Evolutionary conservation across 2,329 filamentous ascomycete genomes (phyloP).

Genomic region (Colletotrichum sp.): DNA sequence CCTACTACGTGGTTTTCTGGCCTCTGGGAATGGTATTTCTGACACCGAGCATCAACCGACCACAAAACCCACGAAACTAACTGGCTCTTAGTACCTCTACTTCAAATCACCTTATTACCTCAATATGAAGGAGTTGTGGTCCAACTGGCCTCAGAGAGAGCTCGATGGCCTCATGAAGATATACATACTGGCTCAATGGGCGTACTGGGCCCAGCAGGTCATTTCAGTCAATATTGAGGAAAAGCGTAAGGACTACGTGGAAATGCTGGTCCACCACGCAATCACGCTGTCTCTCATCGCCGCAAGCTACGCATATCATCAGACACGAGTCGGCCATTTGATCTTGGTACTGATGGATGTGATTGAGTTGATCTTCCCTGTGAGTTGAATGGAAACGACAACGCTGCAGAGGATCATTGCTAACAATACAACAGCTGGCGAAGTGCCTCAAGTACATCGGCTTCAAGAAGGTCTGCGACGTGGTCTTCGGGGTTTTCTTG

Average conservation of each 20-base stretch:
- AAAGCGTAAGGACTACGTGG: not conserved
- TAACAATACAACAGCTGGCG: not conserved
- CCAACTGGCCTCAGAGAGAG: not conserved
- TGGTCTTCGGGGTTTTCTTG: not conserved
- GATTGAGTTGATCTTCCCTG: not conserved
- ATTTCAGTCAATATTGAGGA: conserved; percentile 2
- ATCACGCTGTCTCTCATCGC: not conserved
- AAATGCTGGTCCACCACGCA: not conserved
- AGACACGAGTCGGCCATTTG: not conserved
- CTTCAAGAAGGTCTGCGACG: not conserved
- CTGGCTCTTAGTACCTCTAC: not conserved
- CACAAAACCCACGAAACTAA: not conserved
- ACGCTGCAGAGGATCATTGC: not conserved
- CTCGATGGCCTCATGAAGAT: conserved; percentile 5
- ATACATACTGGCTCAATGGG: not conserved
- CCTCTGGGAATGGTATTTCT: not conserved
- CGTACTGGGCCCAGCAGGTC: conserved; percentile 7
- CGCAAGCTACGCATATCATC: not conserved
- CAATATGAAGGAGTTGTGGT: not conserved
- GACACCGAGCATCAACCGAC: not conserved
- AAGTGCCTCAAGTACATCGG: not conserved
- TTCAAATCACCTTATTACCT: not conserved
- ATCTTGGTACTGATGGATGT: not conserved
- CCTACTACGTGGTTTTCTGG: not conserved
- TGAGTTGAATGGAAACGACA: not conserved